Base-by-base conservation (phyloP, 2,329 filamentous ascomycete species). In the Fusarium sp. region DNA sequence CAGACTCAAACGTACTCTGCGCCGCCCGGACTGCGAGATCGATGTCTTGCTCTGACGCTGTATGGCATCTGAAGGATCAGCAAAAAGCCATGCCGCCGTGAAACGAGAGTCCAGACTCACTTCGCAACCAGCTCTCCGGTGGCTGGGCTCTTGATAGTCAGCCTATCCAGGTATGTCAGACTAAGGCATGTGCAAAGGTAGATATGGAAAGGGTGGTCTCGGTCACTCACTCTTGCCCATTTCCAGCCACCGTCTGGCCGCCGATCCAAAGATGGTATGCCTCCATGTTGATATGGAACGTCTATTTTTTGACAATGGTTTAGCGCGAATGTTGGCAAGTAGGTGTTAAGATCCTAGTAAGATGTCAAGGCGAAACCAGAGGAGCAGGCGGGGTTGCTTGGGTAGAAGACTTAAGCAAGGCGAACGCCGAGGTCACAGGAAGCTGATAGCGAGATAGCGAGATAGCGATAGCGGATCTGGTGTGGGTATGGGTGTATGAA, bases 1-100 rank as follows among this genome's bases (percentile, higher is more conserved):
- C 88, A 58, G 91, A 87, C 70, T 91, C 90, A 81, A 95, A 89
- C 2, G 92, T 91, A 60, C 88, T 87, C 47, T 92, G 88, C 22
- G 93, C 93, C 18, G 73, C 42, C 13, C 77, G 65, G n/a, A 83
- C 70, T 16, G 79, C 77, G 0, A 65, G 69, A 14, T 81, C 75
- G 14, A 82, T 74, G 47, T 83, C 81, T 18, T 73, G 52, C 1
- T 66, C 47, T 4, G 80, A 81, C 10, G 80, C 80, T 7, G 79
- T 77, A 42, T 80, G 77, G n/a, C 75, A 80, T 57, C 79, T 81
- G 31, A 7, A 13, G 18, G 14, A 20, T 40, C 4, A 11, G 36
- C 36, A 6, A 5, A 10, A 27, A 13, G 31, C 4, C 27, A 16
- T 4, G 59, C 14, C 5, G 29, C 31, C 36, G 18, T 14, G 5